Evolutionary conservation across 768 basidiomycete genomes (phyloP).

Genomic region (Sistotremastrum niveocremeum): DNA sequence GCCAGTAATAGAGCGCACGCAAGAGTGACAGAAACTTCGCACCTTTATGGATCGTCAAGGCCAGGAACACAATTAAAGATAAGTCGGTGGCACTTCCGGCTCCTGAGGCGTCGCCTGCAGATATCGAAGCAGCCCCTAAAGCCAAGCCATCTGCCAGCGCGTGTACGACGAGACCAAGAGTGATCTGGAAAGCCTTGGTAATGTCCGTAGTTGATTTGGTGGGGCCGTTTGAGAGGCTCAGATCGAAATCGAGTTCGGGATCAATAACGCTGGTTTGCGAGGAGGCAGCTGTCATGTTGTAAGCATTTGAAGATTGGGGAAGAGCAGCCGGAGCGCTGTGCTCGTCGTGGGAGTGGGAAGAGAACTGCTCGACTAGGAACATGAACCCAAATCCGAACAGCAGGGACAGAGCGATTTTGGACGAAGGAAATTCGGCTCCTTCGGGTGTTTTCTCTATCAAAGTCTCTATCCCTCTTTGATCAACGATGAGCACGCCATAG

Average conservation of each 20-base stretch:
- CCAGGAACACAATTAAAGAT: conserved; percentile 79
- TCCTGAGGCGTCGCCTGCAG: conserved; percentile 9
- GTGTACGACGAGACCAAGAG: conserved; percentile 78
- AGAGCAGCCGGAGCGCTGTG: too few species aligned
- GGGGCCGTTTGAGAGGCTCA: background rate
- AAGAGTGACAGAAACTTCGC: background rate
- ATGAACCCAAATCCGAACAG: conserved; percentile 38
- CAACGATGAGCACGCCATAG: too few species aligned
- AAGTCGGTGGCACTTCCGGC: conserved; percentile 30
- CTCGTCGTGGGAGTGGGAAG: conserved; percentile 15
- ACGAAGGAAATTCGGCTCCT: conserved; percentile 30
- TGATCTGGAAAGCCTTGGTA: conserved; percentile 50
- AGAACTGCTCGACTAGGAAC: conserved; percentile 52
- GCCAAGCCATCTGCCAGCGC: conserved; percentile 87
- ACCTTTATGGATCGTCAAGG: conserved; percentile 87
- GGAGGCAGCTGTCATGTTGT: conserved; percentile 2
- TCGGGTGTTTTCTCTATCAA: conserved; percentile 23
- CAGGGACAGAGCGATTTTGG: conserved; percentile 47
- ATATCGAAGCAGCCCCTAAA: conserved; percentile 63
- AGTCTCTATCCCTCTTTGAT: conserved; percentile 56
- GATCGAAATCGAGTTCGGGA: conserved; percentile 14
- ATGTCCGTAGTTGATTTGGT: conserved; percentile 13
- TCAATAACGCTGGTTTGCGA: conserved; percentile 10
- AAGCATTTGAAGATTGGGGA: background rate
- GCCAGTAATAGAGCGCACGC: conserved; percentile 9